Base-by-base conservation (phyloP, 768 basidiomycete genomes). In the Kwoniella europaea region DNA sequence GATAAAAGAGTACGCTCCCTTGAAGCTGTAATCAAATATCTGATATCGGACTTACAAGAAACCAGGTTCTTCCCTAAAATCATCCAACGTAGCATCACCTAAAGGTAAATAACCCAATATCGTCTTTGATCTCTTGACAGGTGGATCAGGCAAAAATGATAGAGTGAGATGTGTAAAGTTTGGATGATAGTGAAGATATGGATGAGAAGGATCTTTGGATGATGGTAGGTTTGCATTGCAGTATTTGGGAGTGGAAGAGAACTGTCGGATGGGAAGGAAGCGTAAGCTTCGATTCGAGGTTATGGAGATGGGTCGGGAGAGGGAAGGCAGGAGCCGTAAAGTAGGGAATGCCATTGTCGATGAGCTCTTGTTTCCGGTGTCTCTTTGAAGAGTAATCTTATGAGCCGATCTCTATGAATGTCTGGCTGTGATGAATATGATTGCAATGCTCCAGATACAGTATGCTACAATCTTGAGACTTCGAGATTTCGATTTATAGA, bases 101-200 rank as follows among this genome's bases (percentile, higher is more conserved):
- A 72, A 55, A 6, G 82, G 82, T 61, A 83, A 50, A 44, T 73
- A 82, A 1, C 82, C 82, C 22, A 83, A 42, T 3, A 81, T 71
- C 4, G 80, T 81, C 55, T 63, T 72, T 3, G 75, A 77, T n/a
- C 69, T 56, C 4, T 22, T 53, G 0, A 60, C 43, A 9, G 82
- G 82, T 12, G 71, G 63, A 24, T 58, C 43, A n/a, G 80, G 75
- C 5, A 83, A 68, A 68, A 82, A 83, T 13, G 77, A 78, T 4
- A 83, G 69, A 0, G 73, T 79, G 18, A 80, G 65, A 4, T 71
- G 69, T 53, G 63, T 55, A 15, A 72, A 67, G 44, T 63, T 63
- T 22, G 77, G 70, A 58, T 83, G 82, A 65, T 81, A 83, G 68
- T 79, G 71, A 20, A 83, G 72, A 67, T 82, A 69, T 29, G 80